Evolutionary conservation across 1,284 basidiomycete species (phyloP), one percentile per base, ranked within the genome.

Genomic region (Laetiporus sulphureus): DNA sequence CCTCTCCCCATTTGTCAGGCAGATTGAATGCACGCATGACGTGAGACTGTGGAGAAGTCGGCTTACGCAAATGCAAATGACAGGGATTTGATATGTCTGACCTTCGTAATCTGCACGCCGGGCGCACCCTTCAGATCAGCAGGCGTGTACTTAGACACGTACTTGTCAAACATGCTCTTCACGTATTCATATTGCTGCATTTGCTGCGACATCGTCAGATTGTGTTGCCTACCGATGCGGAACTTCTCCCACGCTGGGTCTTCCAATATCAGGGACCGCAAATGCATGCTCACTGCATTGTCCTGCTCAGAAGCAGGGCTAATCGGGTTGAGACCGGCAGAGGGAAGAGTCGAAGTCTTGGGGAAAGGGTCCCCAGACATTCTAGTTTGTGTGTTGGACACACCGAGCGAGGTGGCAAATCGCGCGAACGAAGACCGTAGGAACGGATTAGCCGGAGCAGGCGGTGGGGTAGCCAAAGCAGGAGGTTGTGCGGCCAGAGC

Each of bases 1-100:
- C 67, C 12, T 65, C 56, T 3, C 66, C 66, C 65, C 71, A 77
- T 25, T 59, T 53, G 19, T 50, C 32, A 43, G 71, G 65, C 18
- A 79, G 55, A 15, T 66, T 63, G 39, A 85, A 63, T 8, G 76
- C 77, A 27, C 58, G 59, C 52, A 73, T 60, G 19, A 85, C 68
- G 42, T 86, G 79, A 23, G 52, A 56, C 79, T 83, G 50, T 44
- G 21, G 39, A 22, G 40, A 18, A 21, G 25, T 34, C 19, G 18
- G 25, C 31, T 36, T 27, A 29, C 38, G 10, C 30, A n/a, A 19
- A 12, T n/a, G 5, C 13, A 23, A n/a, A n/a, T 31, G 25, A 20
- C 10, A 22, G 19, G 32, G 12, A 22, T 35, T 29, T 18, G 18
- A 4, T 3, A 19, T 16, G 19, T 49, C 58, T 32, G 21, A 59